Evolutionary conservation across 352 stramenopile genomes (phyloP).

Genomic region (Hyphochytrium catenoides): DNA sequence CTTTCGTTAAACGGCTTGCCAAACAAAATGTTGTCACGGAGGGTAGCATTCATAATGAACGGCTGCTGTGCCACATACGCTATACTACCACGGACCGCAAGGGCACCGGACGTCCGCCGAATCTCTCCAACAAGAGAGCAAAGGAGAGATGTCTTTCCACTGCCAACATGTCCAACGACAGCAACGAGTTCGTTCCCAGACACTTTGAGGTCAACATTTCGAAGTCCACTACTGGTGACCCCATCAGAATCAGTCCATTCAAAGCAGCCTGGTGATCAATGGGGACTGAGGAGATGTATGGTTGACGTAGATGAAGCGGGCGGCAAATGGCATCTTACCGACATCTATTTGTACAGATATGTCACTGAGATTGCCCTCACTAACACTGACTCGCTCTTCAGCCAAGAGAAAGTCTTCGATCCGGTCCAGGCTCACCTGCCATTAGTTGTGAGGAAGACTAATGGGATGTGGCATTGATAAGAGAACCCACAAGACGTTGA

Average conservation of each 20-base stretch:
- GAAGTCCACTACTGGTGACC: conserved; percentile 22
- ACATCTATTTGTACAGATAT: conserved; percentile 16
- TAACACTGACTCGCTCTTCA: conserved; percentile 33
- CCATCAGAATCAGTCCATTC: not conserved
- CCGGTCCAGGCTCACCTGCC: conserved; percentile 30
- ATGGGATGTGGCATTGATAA: too few relatives aligned
- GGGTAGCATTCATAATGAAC: conserved; percentile 42
- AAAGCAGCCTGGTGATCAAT: conserved; percentile 1
- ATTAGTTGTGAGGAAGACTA: too few relatives aligned
- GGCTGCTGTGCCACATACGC: conserved; percentile 19
- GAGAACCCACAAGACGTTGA: too few relatives aligned
- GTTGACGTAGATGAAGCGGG: not conserved
- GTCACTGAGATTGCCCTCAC: conserved; percentile 30
- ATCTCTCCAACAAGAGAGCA: conserved; percentile 22
- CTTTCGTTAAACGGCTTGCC: conserved; percentile 18
- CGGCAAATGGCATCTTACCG: conserved; percentile 14
- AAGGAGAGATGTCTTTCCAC: conserved; percentile 28
- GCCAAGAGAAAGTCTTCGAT: conserved; percentile 26
- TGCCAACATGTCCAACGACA: conserved; percentile 67
- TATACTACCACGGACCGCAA: not conserved
- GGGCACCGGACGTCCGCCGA: not conserved
- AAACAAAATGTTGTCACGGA: conserved; percentile 54
- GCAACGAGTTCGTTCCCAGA: conserved; percentile 64
- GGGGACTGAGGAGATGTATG: not conserved
- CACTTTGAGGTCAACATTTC: conserved; percentile 69